Evolutionary conservation across 1,139 yeast genomes (phyloP), one percentile per base, ranked within the genome.

Genomic region (Yamadazyma atlantica): DNA sequence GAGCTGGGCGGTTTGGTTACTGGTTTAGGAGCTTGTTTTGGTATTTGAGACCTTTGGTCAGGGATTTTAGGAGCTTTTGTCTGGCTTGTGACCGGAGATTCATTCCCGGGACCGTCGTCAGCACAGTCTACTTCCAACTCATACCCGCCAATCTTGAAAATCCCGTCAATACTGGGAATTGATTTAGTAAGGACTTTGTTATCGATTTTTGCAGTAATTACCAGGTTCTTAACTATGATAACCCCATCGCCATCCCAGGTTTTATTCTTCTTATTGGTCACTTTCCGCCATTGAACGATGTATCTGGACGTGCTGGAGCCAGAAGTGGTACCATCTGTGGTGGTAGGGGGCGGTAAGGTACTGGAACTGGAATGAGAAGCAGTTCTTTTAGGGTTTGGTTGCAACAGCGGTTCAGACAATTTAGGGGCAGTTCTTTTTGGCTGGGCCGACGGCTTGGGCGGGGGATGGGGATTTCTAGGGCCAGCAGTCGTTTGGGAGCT

Each of bases 231-330:
- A 0, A 49, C 43, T 6, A 18, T 45, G 4, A 86, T 66, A 18
- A 62, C 59, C 0, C 96, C 97, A 61, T 92, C 98, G 3, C 95
- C 96, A 41, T 88, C 95, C 98, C 98, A 92, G 0, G 90, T 82
- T 56, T 90, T 90, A 58, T 89, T 81, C 67, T 90, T 89, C 60
- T 85, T 87, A 28, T 64, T 70, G 1, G 92, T 69, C 29, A 69
- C 71, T 56, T 86, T 88, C 30, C 98, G 66, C 77, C 85, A 86
- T 48, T 86, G 75, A 2, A 80, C 79, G 17, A 43, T 25, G 30
- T 43, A 44, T 35, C 29, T 9, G 9, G 22, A 6, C 22, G 9
- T 9, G 6, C 9, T 40, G 29, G 35, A 27, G 16, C 29, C 22
- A n/a, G 27, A 8, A 7, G 27, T 7, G 6, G 15, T 7, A 7